Conservation (phyloP, 768 basidiomycete species). For the Pisolithus albus region DNA sequence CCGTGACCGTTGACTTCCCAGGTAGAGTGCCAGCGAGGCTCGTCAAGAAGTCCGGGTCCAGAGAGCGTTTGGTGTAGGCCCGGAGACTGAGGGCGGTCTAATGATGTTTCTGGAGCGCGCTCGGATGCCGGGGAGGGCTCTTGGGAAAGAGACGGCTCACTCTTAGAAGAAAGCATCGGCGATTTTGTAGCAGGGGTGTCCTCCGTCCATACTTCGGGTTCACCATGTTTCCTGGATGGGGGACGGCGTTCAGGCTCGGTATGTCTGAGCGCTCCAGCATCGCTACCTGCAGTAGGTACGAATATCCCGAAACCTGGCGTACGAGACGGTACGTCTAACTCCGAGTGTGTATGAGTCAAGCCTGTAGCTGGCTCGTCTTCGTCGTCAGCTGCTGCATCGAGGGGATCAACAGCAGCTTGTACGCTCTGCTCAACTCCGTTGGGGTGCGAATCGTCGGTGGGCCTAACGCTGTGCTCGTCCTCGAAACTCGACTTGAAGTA, state of each 20-base stretch:
- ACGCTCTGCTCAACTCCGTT: constrained; percentile 25
- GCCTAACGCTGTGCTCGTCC: constrained; percentile 18
- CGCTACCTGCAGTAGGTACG: constrained; percentile 18
- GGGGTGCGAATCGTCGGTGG: constrained; percentile 31
- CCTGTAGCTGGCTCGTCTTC: constrained; percentile 22
- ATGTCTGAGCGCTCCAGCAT: constrained; percentile 10
- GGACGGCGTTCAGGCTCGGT: constrained; percentile 1
- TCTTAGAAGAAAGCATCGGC: background rate
- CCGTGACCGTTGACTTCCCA: constrained; percentile 31
- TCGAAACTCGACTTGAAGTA: constrained; percentile 24
- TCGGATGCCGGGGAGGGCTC: constrained; percentile 19
- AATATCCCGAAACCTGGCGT: constrained; percentile 49
- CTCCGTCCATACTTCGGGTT: constrained; percentile 5
- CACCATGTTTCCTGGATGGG: constrained; percentile 5
- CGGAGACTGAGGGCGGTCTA: constrained; percentile 19
- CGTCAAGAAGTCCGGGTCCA: constrained; percentile 44
- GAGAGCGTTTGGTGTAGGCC: constrained; percentile 30
- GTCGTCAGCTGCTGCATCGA: constrained; percentile 34
- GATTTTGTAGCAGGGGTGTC: background rate
- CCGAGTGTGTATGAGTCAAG: constrained; percentile 8
- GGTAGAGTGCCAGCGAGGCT: constrained; percentile 49
- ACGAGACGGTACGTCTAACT: constrained; percentile 10
- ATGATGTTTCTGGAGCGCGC: constrained; percentile 24
- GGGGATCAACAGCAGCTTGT: constrained; percentile 30
- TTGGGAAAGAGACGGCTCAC: constrained; percentile 7